Evolutionary conservation across 768 basidiomycete species (phyloP).

Genomic region (Podaxis pistillaris): DNA sequence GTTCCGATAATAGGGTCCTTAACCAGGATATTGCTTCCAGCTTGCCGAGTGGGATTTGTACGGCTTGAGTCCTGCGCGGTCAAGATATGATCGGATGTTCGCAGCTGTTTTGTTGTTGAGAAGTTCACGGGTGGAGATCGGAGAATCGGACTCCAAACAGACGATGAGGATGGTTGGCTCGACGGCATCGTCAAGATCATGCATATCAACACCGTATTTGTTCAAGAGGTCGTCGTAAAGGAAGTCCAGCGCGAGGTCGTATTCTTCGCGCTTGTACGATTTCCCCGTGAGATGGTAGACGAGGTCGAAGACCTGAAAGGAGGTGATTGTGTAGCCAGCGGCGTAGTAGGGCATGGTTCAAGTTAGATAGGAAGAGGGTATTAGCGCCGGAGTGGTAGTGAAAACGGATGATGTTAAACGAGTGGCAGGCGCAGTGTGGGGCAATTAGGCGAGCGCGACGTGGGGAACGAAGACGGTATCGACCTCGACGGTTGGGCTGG

Average conservation of each 20-base stretch:
- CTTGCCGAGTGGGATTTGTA: not conserved
- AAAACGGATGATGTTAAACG: not conserved
- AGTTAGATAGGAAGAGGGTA: not conserved
- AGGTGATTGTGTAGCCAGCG: conserved; percentile 14
- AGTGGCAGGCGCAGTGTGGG: not conserved
- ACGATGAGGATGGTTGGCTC: conserved; percentile 13
- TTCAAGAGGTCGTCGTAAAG: conserved; percentile 8
- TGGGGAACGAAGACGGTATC: not conserved
- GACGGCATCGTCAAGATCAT: conserved; percentile 7
- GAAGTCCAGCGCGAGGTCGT: not conserved
- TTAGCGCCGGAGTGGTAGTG: not conserved
- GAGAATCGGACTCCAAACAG: conserved; percentile 1
- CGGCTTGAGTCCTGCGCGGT: conserved; percentile 9
- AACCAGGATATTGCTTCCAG: conserved; percentile 9
- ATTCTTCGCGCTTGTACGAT: conserved; percentile 12
- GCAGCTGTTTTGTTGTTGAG: not conserved
- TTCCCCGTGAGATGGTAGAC: conserved; percentile 12
- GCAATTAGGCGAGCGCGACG: not conserved
- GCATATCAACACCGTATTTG: conserved; percentile 11
- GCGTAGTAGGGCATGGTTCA: conserved; percentile 11
- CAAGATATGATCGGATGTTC: conserved; percentile 6
- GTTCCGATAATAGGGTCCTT: not conserved
- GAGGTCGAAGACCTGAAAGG: conserved; percentile 12
- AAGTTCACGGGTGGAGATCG: not conserved
- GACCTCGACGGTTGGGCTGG: not conserved